Evolutionary conservation across 1,139 yeast genomes (phyloP), one percentile per base, ranked within the genome.

Genomic region (Zygosaccharomyces pseudobailii): DNA sequence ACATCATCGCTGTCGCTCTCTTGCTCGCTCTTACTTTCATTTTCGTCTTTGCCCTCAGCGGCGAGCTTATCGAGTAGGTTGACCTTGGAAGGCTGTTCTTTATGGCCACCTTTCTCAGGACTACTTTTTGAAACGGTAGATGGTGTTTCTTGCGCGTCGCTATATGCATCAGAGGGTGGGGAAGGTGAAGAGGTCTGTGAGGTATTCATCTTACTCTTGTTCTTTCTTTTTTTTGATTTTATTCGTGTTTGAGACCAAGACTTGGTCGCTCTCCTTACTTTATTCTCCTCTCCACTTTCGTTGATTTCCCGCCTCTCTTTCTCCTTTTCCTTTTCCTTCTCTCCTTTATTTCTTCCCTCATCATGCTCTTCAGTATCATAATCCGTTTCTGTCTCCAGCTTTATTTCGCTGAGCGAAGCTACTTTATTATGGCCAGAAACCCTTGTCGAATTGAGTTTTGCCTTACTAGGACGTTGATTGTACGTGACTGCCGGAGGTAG

Each of bases 141-240:
- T 9, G 46, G 41, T 10, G 43, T 41, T 9, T 43, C 51, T 28
- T 41, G 49, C 13, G 49, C 49, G 41, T 48, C 49, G 9, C 40
- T 43, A 37, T 48, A 48, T 5, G 47, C 47, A 5, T 46, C 40
- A 6, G 49, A 40, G 21, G 49, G 40, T 10, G 43, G 45, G 8
- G 51, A 43, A 4, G 45, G 42, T 10, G 45, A 30, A 13, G 46
- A 47, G 21, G 28, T 36, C 22, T 36, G 41, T 10, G 42, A 22
- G 10, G 36, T 44, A 21, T 34, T 25, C 3, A 36, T 27, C 2
- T 22, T 13, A 8, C 13, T 36, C 19, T 17, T 28, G 22, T 21
- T 43, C n/a, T 6, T 31, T 25, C 37, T 20, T 17, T 21, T 21
- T 13, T 32, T 17, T 21, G 21, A 31, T 37, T 37, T 31, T 27